These are phyloP conservation scores for Daldinia decipiens DNA, from an alignment of 495 filamentous ascomycete genomes.

Conservation along the genomic window DNA sequence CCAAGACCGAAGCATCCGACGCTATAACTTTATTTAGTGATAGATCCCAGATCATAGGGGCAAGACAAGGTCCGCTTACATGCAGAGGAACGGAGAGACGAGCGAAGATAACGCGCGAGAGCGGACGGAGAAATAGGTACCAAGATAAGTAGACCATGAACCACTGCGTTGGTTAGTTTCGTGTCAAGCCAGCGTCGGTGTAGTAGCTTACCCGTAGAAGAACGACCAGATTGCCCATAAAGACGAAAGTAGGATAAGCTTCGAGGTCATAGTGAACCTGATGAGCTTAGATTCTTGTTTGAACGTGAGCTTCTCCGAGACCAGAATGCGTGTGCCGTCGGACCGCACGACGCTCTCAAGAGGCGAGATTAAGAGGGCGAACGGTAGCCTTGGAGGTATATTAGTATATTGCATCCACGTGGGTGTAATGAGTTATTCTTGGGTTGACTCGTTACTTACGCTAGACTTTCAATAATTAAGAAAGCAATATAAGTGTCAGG, in stretches of 20 bases:
- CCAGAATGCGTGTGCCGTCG: constrained; percentile 56
- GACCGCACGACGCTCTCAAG: constrained; percentile 58
- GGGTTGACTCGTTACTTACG: constrained; percentile 14
- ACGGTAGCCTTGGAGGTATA: constrained; percentile 53
- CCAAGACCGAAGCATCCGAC: constrained; percentile 40
- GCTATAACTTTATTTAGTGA: constrained; percentile 17
- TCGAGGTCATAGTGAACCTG: constrained; percentile 39
- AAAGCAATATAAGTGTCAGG: constrained; percentile 40
- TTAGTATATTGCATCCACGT: constrained; percentile 16
- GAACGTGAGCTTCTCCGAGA: constrained; percentile 46
- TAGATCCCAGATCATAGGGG: neutral
- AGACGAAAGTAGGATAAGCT: constrained; percentile 39
- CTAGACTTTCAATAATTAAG: constrained; percentile 40
- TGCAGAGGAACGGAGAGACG: constrained; percentile 41
- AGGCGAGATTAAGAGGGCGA: constrained; percentile 57
- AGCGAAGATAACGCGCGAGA: constrained; percentile 52
- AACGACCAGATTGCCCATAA: constrained; percentile 52
- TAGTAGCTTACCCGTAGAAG: constrained; percentile 54
- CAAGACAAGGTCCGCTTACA: constrained; percentile 17
- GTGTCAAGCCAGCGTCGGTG: constrained; percentile 36
- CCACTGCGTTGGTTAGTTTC: constrained; percentile 25
- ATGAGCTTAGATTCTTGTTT: constrained; percentile 40
- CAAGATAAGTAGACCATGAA: constrained; percentile 62
- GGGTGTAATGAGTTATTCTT: neutral
- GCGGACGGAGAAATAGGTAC: constrained; percentile 61